Conservation (phyloP, 352 stramenopile genomes). For the Pseudoperonospora humuli region DNA sequence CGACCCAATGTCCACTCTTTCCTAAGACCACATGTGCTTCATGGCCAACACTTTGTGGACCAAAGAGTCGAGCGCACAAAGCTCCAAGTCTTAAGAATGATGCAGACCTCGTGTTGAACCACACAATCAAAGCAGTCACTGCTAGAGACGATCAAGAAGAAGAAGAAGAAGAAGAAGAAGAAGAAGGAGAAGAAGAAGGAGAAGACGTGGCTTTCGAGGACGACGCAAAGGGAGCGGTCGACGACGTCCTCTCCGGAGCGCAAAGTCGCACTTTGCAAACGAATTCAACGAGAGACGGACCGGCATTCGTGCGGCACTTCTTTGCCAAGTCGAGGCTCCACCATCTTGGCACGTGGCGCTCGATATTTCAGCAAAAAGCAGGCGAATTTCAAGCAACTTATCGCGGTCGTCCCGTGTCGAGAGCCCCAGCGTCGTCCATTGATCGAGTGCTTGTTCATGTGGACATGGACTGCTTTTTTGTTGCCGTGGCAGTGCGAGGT, state of each 20-base stretch:
- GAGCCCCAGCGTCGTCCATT: constrained; percentile 24
- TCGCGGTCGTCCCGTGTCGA: constrained; percentile 30
- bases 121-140: not conserved
- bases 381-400: constrained; percentile 58
- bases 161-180: too few relatives aligned
- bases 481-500: constrained; percentile 82
- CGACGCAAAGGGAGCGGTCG: constrained; percentile 1
- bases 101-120: constrained; percentile 7
- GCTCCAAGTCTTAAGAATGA: not conserved
- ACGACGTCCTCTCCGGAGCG: too few relatives aligned
- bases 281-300: constrained; percentile 65
- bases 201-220: constrained; percentile 9
- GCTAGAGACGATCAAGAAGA: too few relatives aligned
- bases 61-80: not conserved
- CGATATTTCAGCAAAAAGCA: constrained; percentile 64
- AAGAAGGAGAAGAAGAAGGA: not conserved
- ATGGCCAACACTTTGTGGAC: not conserved
- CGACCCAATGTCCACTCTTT: constrained; percentile 45
- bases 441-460: constrained; percentile 90
- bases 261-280: constrained; percentile 11
- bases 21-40: constrained; percentile 1
- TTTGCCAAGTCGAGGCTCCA: constrained; percentile 83
- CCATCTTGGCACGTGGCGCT: constrained; percentile 76
- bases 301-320: constrained; percentile 68
- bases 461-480: constrained; percentile 98